A percentile compares a stretch with the other conserved stretches of the same genome.
These are phyloP conservation scores for Parastagonospora nodorum DNA, from an alignment of 2,329 filamentous ascomycete species.

Conservation along the genomic window DNA sequence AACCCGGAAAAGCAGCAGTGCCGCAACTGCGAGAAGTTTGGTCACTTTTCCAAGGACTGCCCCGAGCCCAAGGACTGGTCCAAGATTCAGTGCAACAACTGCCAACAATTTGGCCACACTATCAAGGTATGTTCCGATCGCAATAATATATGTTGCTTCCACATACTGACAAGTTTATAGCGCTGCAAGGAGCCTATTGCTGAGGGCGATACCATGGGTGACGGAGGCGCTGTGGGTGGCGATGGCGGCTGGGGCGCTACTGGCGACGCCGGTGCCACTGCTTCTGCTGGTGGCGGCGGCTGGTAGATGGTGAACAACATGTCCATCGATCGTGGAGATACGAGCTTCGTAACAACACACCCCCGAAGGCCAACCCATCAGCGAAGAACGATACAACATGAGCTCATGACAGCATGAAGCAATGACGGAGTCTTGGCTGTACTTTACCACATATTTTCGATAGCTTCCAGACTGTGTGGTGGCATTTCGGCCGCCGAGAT, in stretches of 20 bases:
- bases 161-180: constrained; percentile 21
- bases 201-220: constrained; percentile 21
- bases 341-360: no score
- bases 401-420: no score
- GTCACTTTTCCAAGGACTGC: constrained; percentile 64
- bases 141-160: neutral
- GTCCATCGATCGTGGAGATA: no score
- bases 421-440: no score
- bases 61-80: constrained; percentile 61
- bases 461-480: no score
- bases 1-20: constrained; percentile 51
- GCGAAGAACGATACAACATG: no score
- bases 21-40: constrained; percentile 68
- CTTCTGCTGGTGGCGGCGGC: constrained; percentile 14
- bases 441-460: no score
- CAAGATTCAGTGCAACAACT: constrained; percentile 56
- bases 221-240: constrained; percentile 17
- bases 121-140: constrained; percentile 28
- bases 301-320: constrained; percentile 6
- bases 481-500: no score
- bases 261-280: constrained; percentile 8
- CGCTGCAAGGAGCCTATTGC: constrained; percentile 38
- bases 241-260: constrained; percentile 17
- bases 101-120: constrained; percentile 47
- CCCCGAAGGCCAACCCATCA: no score